Conservation (phyloP, 352 stramenopile genomes). For the Globisporangium sylvaticum region DNA sequence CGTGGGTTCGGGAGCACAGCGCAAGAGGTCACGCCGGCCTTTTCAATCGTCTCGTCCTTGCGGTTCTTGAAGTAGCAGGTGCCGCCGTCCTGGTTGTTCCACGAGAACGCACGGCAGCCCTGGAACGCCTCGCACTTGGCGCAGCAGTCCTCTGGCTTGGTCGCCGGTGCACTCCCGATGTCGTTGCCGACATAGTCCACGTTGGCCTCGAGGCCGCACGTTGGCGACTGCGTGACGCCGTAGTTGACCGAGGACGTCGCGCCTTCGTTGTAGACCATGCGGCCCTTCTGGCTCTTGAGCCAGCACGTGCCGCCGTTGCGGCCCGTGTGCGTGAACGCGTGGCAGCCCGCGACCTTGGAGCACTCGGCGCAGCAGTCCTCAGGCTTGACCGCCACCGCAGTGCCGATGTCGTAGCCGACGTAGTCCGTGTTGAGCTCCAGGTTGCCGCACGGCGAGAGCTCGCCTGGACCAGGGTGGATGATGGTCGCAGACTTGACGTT, state of each 20-base stretch:
- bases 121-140: too few species aligned
- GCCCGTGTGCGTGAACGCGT: not conserved
- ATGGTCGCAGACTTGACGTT: constrained; percentile 20
- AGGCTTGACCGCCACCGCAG: not conserved
- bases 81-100: too few species aligned
- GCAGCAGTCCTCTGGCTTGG: constrained; percentile 23
- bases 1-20: too few species aligned
- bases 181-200: constrained; percentile 35
- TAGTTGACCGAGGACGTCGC: constrained; percentile 12
- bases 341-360: not conserved
- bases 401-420: not conserved
- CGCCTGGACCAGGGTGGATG: not conserved
- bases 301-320: constrained; percentile 52
- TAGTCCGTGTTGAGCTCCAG: not conserved
- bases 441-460: not conserved
- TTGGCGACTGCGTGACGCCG: too few species aligned
- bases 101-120: too few species aligned
- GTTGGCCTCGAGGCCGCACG: too few species aligned
- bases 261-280: constrained; percentile 13
- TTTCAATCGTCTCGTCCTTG: too few species aligned
- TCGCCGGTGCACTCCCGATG: constrained; percentile 13
- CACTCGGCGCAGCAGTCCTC: not conserved
- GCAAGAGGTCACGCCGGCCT: too few species aligned
- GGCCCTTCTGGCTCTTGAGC: constrained; percentile 30
- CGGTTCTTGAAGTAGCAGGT: too few species aligned